These are phyloP conservation scores for Pythium dissotocum DNA, from an alignment of 352 stramenopile species.

Conservation along the genomic window DNA sequence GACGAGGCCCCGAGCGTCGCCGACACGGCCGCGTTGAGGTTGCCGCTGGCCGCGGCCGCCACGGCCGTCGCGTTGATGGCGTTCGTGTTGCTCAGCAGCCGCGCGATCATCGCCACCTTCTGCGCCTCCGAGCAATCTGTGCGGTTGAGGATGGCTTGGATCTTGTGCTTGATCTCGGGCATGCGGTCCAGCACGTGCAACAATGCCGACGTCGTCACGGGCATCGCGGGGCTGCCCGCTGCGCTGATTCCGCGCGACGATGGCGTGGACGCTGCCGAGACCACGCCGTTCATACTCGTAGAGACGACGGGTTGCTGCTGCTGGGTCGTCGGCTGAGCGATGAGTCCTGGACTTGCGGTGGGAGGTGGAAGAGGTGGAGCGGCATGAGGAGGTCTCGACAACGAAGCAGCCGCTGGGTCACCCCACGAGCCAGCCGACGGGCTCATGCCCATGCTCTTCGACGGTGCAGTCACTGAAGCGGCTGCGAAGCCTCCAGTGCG, in stretches of 20 bases:
- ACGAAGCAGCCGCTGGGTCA: constrained; percentile 11
- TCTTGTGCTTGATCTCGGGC: constrained; percentile 91
- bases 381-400: constrained; percentile 9
- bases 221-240: constrained; percentile 36
- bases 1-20: constrained; percentile 22
- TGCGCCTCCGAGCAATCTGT: constrained; percentile 85
- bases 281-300: constrained; percentile 1
- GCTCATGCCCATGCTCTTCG: constrained; percentile 6
- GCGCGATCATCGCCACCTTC: constrained; percentile 87
- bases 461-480: background rate
- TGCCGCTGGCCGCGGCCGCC: constrained; percentile 27
- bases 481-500: background rate
- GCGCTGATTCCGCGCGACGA: constrained; percentile 2
- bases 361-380: background rate
- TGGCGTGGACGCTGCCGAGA: background rate
- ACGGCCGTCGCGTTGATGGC: constrained; percentile 50
- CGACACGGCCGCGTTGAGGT: constrained; percentile 28
- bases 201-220: constrained; percentile 76
- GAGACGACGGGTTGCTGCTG: constrained; percentile 3
- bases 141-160: constrained; percentile 84
- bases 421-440: constrained; percentile 11
- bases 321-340: background rate
- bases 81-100: constrained; percentile 84
- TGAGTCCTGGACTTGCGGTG: background rate
- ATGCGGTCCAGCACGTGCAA: constrained; percentile 83